Evolutionary conservation across 805 yeast genomes (phyloP).

Genomic region (fission yeast (Schizosaccharomyces pombe)): ASM294v3 CU329670.1:436501-437000

Average conservation of each 20-base stretch:
- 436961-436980: background rate
- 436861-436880: constrained; percentile 52
- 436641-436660: constrained; percentile 83
- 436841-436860: constrained; percentile 60
- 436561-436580: constrained; percentile 45
- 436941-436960: background rate
- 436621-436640: constrained; percentile 66
- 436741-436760: constrained; percentile 48
- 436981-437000: background rate
- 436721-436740: constrained; percentile 76
- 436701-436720: constrained; percentile 58
- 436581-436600: constrained; percentile 30
- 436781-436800: constrained; percentile 65
- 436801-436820: constrained; percentile 70
- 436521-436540: constrained; percentile 70
- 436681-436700: constrained; percentile 55
- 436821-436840: constrained; percentile 74
- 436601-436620: constrained; percentile 84
- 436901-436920: constrained; percentile 70
- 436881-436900: constrained; percentile 29
- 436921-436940: constrained; percentile 63
- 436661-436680: constrained; percentile 88
- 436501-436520: constrained; percentile 39
- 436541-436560: constrained; percentile 63
- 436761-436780: constrained; percentile 50